Evolutionary conservation across 2,329 filamentous ascomycete species (phyloP), one percentile per base, ranked within the genome.

Genomic region (Zarea fungicola): DNA sequence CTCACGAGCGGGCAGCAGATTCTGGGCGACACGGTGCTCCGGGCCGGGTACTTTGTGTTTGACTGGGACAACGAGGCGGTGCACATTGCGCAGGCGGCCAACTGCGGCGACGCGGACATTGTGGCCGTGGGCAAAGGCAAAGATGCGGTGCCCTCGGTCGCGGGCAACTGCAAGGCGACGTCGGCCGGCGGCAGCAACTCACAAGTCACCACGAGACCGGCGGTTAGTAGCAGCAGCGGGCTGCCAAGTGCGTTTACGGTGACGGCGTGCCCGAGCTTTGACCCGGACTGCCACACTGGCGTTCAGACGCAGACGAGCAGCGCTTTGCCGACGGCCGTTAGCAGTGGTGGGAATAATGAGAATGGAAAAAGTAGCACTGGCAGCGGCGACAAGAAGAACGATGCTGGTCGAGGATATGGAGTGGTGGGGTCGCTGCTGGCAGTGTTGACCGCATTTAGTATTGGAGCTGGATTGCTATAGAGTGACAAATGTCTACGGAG

Each of bases 41-140:
- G 70, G 0, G 70, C 71, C 0, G 71, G 70, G 6, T 73, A 73
- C 56, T 72, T 73, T 48, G 67, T 73, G 13, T 73, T 72, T 39
- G 70, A 73, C 53, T 72, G 69, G 67, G 70, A 73, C 43, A 73
- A 72, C 41, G 31, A 65, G 55, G 54, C 61, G 49, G 60, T 72
- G 8, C 69, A 72, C 52, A 55, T 72, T 21, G 69, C 65, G 1
- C 69, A 72, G 56, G 68, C 69, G 2, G 67, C 66, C 26, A 58
- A 69, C 54, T 72, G 69, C 42, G 68, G 65, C 14, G 58, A 62
- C 14, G 57, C 60, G 19, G 65, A 71, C 14, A 68, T 72, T 42
- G 58, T 70, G 13, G 56, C 64, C 21, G 59, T 70, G 5, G 62
- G 65, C 13, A 58, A 56, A 6, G 68, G 66, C 6, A 46, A 50